A percentile compares a stretch with the other conserved stretches of the same genome.
Evolutionary conservation across 2,329 filamentous ascomycete species (phyloP).

Genomic region (Fulvia fulva): DNA sequence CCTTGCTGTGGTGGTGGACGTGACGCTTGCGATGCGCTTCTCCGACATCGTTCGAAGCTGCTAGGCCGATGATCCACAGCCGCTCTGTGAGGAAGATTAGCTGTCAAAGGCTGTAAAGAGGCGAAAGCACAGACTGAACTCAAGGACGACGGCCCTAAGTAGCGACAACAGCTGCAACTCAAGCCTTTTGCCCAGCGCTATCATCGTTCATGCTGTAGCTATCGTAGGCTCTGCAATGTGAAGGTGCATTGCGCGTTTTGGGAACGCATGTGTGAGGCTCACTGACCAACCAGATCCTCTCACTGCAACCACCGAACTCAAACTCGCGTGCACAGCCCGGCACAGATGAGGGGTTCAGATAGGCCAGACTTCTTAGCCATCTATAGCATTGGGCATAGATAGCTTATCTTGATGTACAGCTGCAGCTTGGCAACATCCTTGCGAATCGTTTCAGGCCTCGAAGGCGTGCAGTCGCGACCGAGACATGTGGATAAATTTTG

Average conservation of each 20-base stretch:
- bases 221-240: neutral
- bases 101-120: neutral
- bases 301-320: neutral
- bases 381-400: neutral
- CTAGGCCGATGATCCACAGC: neutral
- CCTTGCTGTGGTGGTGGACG: slow-evolving; percentile 13
- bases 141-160: neutral
- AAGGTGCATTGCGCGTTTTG: neutral
- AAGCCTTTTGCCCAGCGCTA: neutral
- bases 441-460: neutral
- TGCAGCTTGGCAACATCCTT: neutral
- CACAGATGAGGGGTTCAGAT: neutral
- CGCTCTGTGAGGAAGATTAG: neutral
- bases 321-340: neutral
- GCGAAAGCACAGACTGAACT: neutral
- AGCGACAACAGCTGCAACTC: neutral
- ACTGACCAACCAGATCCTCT: neutral
- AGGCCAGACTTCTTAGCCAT: neutral
- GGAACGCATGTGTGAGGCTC: neutral
- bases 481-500: too few relatives aligned
- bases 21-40: slow-evolving; percentile 17
- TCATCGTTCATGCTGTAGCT: neutral
- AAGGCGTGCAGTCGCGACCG: too few relatives aligned
- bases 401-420: neutral
- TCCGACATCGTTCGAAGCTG: neutral